Evolutionary conservation across 208 protist genomes (phyloP).

Genomic region (Leishmania braziliensis): DNA sequence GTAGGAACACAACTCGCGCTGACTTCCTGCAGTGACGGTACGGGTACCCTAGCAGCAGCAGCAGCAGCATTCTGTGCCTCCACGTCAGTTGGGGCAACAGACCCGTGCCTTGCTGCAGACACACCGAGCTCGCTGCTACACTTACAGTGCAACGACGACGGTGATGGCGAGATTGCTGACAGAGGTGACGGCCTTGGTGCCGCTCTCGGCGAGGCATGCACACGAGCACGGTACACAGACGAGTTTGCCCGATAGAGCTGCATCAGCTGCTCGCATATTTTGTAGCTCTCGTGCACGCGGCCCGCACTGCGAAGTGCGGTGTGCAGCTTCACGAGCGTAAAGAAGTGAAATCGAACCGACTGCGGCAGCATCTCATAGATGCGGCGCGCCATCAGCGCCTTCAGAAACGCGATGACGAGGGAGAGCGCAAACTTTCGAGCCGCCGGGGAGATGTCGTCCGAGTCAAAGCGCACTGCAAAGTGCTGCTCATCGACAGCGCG

Average conservation of each 20-base stretch:
- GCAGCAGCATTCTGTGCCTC: not conserved
- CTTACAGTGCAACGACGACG: not conserved
- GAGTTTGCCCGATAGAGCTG: conserved; percentile 61
- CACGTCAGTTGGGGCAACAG: not conserved
- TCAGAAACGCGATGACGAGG: conserved; percentile 73
- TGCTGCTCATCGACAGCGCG: conserved; percentile 70
- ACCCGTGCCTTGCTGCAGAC: not conserved
- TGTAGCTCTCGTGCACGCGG: conserved; percentile 65
- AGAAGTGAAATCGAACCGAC: conserved; percentile 61
- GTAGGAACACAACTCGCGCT: not conserved
- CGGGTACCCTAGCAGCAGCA: not conserved
- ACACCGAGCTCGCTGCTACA: not conserved
- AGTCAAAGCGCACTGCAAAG: conserved; percentile 42
- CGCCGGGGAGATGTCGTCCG: conserved; percentile 17
- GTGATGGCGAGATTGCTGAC: not conserved
- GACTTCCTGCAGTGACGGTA: not conserved
- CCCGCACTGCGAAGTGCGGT: conserved; percentile 45
- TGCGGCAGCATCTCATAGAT: conserved; percentile 44
- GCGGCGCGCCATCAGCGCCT: conserved; percentile 58
- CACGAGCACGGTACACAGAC: conserved; percentile 28
- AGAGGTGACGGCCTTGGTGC: not conserved
- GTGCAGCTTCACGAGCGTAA: conserved; percentile 67
- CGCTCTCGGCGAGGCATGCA: not conserved
- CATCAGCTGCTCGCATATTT: conserved; percentile 61
- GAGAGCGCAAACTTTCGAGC: conserved; percentile 15